phyloP scores from a whole-genome alignment of 495 filamentous ascomycete genomes.

The Neurospora sp. region DNA sequence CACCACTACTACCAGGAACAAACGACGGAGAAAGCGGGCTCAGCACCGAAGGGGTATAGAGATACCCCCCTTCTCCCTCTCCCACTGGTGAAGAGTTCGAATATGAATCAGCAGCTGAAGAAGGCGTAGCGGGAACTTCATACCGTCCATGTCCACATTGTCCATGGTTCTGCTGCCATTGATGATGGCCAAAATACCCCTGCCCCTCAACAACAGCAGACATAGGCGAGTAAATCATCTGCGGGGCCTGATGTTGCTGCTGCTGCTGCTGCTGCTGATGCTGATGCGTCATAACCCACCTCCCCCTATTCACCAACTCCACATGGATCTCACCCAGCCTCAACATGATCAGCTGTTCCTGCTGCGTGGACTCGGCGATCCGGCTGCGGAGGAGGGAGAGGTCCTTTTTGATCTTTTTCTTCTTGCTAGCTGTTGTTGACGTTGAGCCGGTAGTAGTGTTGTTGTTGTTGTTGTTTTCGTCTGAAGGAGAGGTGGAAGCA shows the following conservation, averaged over 20 bases:
- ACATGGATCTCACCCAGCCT: conserved; percentile 33
- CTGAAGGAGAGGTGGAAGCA: not conserved
- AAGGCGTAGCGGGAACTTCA: not conserved
- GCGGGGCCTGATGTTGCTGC: not conserved
- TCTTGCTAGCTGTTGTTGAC: not conserved
- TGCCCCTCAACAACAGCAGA: conserved; percentile 18
- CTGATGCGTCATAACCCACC: conserved; percentile 23
- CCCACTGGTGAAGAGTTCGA: not conserved
- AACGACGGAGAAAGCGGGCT: conserved; percentile 8
- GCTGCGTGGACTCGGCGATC: conserved; percentile 25
- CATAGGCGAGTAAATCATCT: not conserved
- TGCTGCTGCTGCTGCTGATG: not conserved
- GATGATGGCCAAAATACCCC: conserved; percentile 21
- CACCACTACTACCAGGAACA: not conserved
- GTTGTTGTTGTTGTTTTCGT: not conserved
- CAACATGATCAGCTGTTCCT: conserved; percentile 29
- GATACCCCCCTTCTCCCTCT: not conserved
- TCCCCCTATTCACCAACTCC: conserved; percentile 30
- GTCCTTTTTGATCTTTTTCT: conserved; percentile 8
- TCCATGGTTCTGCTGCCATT: not conserved
- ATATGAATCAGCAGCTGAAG: not conserved
- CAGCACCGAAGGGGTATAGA: not conserved
- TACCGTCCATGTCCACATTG: too few species aligned
- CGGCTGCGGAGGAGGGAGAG: conserved; percentile 6
- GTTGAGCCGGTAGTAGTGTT: not conserved